Base-by-base conservation (phyloP, 176 grass and related monocot species). In the Puccinellia tenuiflora region DNA sequence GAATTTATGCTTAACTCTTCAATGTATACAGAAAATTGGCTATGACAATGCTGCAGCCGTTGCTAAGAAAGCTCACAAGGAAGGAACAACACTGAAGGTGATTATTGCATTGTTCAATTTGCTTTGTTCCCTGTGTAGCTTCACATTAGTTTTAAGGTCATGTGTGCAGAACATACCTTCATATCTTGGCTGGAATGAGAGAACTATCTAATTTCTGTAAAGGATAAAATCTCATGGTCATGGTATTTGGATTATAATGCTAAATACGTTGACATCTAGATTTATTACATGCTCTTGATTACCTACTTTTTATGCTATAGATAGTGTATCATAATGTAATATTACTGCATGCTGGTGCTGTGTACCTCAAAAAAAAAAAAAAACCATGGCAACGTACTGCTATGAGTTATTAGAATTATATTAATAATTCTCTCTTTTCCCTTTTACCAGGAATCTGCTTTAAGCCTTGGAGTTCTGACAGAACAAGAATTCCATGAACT, bases 1-100 rank as follows among this genome's bases (percentile, higher is more conserved):
- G 24, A 55, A 35, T 45, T 7, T 50, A 68, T 76, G 9, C 53
- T 88, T 74, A 46, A 75, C 52, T 91, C 52, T 77, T 48, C 20
- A 78, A 79, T 63, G 29, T 69, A 83, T 84, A 29, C 78, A 99
- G 96, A 99, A 99, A 99, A 96, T 96, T 77, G 96, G 96, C 75
- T 99, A 99, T 79, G 96, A 96, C 73, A 96, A 92, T 48, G 96
- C 96, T 75, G 96, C 93, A 59, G 93, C 96, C 82, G 91, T 95
- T 83, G 96, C 96, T 33, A 99, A 99, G 91, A 99, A 99, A 88
- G 96, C 96, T 39, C 96, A 99, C 85, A 99, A 96, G 90, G 96
- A 99, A 93, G 96, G 96, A 82, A 96, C 91, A 61, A 99, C 96
- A 30, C 73, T 99, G 64, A 99, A 99, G 92, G 96, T 99, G 66